Evolutionary conservation across 768 basidiomycete genomes (phyloP).

Genomic region (Leucosporidium creatinivorum): DNA sequence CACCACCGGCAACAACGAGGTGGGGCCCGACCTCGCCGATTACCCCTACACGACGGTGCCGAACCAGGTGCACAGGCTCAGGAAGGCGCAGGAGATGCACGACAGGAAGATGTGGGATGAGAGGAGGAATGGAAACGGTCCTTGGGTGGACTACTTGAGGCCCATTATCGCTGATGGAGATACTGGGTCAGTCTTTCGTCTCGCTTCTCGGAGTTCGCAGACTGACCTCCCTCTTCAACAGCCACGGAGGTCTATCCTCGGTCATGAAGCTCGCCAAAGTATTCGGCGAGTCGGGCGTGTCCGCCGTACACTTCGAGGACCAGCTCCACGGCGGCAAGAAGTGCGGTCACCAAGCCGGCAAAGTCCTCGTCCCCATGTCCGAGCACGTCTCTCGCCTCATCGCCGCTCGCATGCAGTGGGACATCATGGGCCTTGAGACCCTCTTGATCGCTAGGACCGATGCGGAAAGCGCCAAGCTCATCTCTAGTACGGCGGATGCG

Average conservation of each 20-base stretch:
- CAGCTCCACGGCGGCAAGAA: slow-evolving; percentile 93
- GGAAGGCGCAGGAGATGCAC: slow-evolving; percentile 84
- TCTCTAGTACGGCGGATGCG: slow-evolving; percentile 74
- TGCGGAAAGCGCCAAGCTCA: slow-evolving; percentile 74
- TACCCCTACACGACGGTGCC: slow-evolving; percentile 96
- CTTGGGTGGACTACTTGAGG: slow-evolving; percentile 76
- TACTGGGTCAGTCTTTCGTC: slow-evolving; percentile 59
- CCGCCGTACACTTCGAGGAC: slow-evolving; percentile 88
- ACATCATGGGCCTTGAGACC: slow-evolving; percentile 80
- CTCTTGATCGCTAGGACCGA: slow-evolving; percentile 87
- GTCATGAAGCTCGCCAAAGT: slow-evolving; percentile 92
- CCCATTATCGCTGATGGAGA: slow-evolving; percentile 94
- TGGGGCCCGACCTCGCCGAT: slow-evolving; percentile 82
- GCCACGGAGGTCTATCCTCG: slow-evolving; percentile 84
- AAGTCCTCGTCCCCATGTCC: slow-evolving; percentile 83
- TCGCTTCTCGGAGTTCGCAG: neutral
- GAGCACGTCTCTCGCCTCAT: slow-evolving; percentile 78
- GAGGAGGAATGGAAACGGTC: slow-evolving; percentile 59
- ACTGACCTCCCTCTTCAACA: slow-evolving; percentile 38
- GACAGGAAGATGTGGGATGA: slow-evolving; percentile 91
- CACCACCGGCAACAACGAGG: slow-evolving; percentile 83
- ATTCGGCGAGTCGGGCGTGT: slow-evolving; percentile 91
- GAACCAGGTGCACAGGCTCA: slow-evolving; percentile 85
- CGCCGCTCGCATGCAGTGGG: slow-evolving; percentile 80
- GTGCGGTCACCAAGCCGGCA: slow-evolving; percentile 85